Evolutionary conservation across 345 rosid species (phyloP), one percentile per base, ranked within the genome.

Genomic region (Abelmoschus esculentus): DNA sequence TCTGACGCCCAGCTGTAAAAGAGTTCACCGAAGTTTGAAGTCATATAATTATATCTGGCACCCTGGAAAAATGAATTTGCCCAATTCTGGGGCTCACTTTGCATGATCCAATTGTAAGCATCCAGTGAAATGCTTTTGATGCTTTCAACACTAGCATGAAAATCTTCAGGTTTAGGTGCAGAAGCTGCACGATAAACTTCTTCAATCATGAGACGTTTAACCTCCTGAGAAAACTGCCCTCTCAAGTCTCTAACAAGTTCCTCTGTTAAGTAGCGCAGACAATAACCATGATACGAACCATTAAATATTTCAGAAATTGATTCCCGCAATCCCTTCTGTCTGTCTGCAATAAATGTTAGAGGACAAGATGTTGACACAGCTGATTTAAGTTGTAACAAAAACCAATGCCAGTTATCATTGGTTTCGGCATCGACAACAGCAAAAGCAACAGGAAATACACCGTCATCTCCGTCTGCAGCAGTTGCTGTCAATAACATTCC

Each of bases 361-460:
- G 83, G 86, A 60, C 86, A 81, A 54, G 93, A 53, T 4, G 88
- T 71, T 60, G 90, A 73, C 19, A 93, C 73, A 11, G 87, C 90
- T 70, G 87, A 72, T 81, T 84, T 89, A 74, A 90, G 71, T 73
- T 93, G 93, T 59, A 81, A 79, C 78, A 93, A 80, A 83, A 93
- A 93, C 98, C 98, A 93, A 77, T 80, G 86, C 98, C 98, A 93
- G 70, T 93, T 88, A 60, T 86, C 90, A 29, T 82, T 82, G 0
- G 82, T 89, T 77, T 93, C 97, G 6, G 86, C 80, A 76, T 90
- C 98, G 2, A 87, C 92, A 34, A 90, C 90, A 3, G 92, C 88
- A 61, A 93, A 93, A 65, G 96, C 93, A 22, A 90, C 82, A 62
- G 97, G 98, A 77, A 86, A 90, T 62, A 85, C 90, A 53, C 80